Percentiles rank a stretch among this genome's conserved stretches.
Evolutionary conservation across 2,329 filamentous ascomycete species (phyloP).

Genomic region (Cercospora sp.): DNA sequence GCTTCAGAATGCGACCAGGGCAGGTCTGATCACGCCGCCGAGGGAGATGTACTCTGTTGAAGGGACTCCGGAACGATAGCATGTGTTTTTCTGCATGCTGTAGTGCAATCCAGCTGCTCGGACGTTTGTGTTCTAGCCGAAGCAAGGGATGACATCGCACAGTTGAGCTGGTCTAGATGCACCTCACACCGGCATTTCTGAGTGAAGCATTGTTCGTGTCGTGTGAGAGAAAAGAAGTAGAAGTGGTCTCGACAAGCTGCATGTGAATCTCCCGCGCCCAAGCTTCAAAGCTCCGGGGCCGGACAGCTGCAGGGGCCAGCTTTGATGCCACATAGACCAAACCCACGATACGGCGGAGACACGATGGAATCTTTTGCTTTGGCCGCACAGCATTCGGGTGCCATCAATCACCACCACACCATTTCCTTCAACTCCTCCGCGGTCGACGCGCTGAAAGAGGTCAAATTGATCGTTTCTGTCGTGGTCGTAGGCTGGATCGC

Average conservation of each 20-base stretch:
- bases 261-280: conserved; percentile 2
- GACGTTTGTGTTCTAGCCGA: no score
- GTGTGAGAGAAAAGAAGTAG: not conserved
- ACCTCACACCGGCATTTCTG: not conserved
- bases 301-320: conserved; percentile 5
- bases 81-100: no score
- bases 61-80: no score
- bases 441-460: conserved; percentile 52
- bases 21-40: conserved; percentile 14
- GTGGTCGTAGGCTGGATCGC: conserved; percentile 44
- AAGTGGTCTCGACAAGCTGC: not conserved
- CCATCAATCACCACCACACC: conserved; percentile 50
- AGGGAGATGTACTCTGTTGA: no score
- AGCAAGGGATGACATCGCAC: no score
- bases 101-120: no score
- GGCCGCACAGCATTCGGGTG: conserved; percentile 38
- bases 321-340: conserved; percentile 13
- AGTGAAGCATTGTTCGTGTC: not conserved
- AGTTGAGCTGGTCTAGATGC: no score
- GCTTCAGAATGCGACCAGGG: conserved; percentile 11
- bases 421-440: conserved; percentile 54
- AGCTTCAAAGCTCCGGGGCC: conserved; percentile 10
- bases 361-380: conserved; percentile 40
- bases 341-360: not conserved
- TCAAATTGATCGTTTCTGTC: conserved; percentile 54